Evolutionary conservation across 176 grass and related monocot species (phyloP).

Genomic region (Aegilops speltoides): DNA sequence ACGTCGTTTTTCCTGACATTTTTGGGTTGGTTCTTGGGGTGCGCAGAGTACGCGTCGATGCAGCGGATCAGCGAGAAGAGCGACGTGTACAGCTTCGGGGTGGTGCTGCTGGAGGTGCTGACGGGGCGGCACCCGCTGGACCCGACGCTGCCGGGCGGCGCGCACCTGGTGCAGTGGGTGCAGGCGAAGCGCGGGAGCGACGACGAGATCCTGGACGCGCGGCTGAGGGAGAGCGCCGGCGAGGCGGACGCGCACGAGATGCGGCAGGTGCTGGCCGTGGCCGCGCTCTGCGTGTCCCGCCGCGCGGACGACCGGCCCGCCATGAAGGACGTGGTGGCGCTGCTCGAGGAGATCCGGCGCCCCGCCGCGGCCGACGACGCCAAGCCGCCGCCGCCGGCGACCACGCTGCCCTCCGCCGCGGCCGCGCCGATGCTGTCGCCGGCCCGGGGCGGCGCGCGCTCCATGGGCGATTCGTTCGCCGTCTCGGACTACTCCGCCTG

Average conservation of each 20-base stretch:
- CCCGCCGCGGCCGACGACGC: conserved; percentile 39
- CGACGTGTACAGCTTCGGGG: conserved; percentile 95
- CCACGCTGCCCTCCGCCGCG: neutral
- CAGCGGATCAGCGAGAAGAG: conserved; percentile 84
- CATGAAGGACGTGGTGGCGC: conserved; percentile 84
- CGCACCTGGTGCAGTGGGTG: conserved; percentile 90
- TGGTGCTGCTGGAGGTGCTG: conserved; percentile 79
- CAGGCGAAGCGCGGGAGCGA: conserved; percentile 44
- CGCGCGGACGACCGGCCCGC: conserved; percentile 69
- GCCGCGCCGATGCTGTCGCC: conserved; percentile 28
- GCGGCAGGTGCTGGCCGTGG: conserved; percentile 69
- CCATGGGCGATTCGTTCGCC: conserved; percentile 51
- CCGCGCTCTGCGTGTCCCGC: conserved; percentile 56
- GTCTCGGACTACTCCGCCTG: conserved; percentile 75
- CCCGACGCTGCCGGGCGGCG: conserved; percentile 67
- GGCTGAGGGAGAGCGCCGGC: conserved; percentile 34
- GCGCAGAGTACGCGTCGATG: conserved; percentile 86
- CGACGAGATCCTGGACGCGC: conserved; percentile 65
- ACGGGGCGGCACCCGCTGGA: conserved; percentile 87
- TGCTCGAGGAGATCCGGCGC: conserved; percentile 73
- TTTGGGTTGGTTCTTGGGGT: neutral
- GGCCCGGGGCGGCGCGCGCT: conserved; percentile 20
- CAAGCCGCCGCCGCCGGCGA: neutral
- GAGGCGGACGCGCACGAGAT: conserved; percentile 77
- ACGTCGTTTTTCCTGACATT: neutral